Evolutionary conservation across 1,284 basidiomycete genomes (phyloP).

Genomic region (Cystodermella granulosa): DNA sequence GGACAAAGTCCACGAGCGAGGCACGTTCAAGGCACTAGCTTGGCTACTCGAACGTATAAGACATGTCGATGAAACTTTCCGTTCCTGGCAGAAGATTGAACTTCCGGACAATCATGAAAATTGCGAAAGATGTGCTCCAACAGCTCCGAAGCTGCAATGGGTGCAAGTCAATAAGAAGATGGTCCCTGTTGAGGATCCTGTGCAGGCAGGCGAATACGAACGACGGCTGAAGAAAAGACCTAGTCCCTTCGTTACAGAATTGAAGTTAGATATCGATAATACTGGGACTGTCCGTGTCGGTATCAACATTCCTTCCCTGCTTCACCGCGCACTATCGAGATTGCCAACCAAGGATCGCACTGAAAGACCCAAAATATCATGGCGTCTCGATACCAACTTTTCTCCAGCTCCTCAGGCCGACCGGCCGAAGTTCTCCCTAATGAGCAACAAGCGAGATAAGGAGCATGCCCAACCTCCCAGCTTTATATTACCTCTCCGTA

Average conservation of each 20-base stretch:
- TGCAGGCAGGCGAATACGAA: slow-evolving; percentile 82
- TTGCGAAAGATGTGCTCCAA: slow-evolving; percentile 77
- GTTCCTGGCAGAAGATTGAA: slow-evolving; percentile 54
- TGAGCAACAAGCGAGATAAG: slow-evolving; percentile 74
- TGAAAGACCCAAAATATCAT: slow-evolving; percentile 59
- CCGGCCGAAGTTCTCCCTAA: slow-evolving; percentile 61
- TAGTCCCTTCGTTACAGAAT: slow-evolving; percentile 80
- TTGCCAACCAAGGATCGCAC: slow-evolving; percentile 59
- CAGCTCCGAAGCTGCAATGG: slow-evolving; percentile 74
- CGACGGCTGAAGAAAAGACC: slow-evolving; percentile 84
- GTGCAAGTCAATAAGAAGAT: slow-evolving; percentile 55
- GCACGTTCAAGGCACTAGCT: slow-evolving; percentile 73
- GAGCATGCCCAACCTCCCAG: slow-evolving; percentile 73
- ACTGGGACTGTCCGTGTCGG: slow-evolving; percentile 77
- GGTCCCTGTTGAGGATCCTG: slow-evolving; percentile 72
- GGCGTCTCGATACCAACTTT: slow-evolving; percentile 79
- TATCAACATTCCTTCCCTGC: slow-evolving; percentile 80
- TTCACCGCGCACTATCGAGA: slow-evolving; percentile 81
- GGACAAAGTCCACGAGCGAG: slow-evolving; percentile 79
- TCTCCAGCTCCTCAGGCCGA: slow-evolving; percentile 59
- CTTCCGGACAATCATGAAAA: slow-evolving; percentile 41
- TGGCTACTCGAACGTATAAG: slow-evolving; percentile 85
- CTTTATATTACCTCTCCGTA: slow-evolving; percentile 71
- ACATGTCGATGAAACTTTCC: slow-evolving; percentile 60
- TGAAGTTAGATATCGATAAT: slow-evolving; percentile 64